Base-by-base conservation (phyloP, 2,329 filamentous ascomycete genomes). In the Monosporascus ibericus region DNA sequence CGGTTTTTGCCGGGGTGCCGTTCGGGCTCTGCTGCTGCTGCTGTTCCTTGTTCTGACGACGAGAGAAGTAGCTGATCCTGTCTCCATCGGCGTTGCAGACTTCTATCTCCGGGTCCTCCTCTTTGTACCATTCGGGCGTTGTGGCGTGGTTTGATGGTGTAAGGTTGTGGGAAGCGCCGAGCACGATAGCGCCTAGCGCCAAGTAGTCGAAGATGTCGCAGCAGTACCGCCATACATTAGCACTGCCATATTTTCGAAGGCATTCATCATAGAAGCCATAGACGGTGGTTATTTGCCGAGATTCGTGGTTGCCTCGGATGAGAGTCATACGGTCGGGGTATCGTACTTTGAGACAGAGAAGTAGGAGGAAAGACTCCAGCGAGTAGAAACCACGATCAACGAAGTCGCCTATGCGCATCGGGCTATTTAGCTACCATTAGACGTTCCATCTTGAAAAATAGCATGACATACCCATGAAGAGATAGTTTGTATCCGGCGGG, bases 211-310 rank as follows among this genome's bases (percentile, higher is more conserved):
- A 99, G 4, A 97, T 88, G 64, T 99, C 94, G 72, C 92, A 96
- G 75, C 92, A 99, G 68, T 96, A 92, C 51, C 90, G 82, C 92
- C 92, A 97, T 1, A 97, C 92, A 63, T 96, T 97, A 38, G 92
- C 92, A 66, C 88, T 95, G 55, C 92, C 92, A 66, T 97, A 97
- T 73, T 97, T 97, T 50, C 92, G 81, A 58, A 96, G 78, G 65
- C 92, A 97, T 74, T 97, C 92, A 66, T 97, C 92, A 75, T 97
- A 97, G 75, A 97, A 97, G 57, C 92, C 92, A 69, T 97, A 97
- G 15, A 97, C 92, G 5, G 90, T 95, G 22, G 92, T 97, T 60
- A 97, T 97, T 70, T 97, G 92, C 54, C 92, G 85, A 44, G 92
- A 96, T 72, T 97, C 92, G 75, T 96, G 91, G 69, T 96, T 96